These are phyloP conservation scores for Fusarium nisikadoi DNA, from an alignment of 2,329 filamentous ascomycete species.

Conservation along the genomic window DNA sequence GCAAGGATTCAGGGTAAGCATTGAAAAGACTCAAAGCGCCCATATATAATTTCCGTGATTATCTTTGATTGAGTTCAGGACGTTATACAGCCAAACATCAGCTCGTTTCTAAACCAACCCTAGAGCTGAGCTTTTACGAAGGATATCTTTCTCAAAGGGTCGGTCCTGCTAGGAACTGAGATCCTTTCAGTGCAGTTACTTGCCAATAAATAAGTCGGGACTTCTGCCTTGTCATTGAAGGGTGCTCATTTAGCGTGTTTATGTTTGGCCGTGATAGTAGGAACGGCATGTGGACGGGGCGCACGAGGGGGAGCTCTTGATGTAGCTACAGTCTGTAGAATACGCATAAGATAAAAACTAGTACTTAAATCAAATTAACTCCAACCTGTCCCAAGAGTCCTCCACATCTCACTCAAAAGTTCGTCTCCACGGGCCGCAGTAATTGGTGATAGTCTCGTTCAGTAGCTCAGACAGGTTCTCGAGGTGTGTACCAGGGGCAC, in stretches of 20 bases:
- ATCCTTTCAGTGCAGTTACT: neutral
- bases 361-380: neutral
- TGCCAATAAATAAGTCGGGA: neutral
- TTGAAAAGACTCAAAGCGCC: rapidly evolving
- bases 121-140: neutral
- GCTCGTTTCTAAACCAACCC: neutral
- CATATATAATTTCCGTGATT: neutral
- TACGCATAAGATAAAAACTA: neutral
- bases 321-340: neutral
- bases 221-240: neutral
- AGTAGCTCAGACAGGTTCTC: slow-evolving; percentile 74
- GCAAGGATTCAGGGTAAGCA: rapidly evolving
- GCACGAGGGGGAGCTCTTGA: neutral
- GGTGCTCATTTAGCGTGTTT: neutral
- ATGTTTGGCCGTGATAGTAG: neutral
- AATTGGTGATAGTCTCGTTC: slow-evolving; percentile 71
- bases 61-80: neutral
- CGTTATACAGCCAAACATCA: neutral
- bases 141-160: neutral
- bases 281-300: neutral
- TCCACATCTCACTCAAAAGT: slow-evolving; percentile 46
- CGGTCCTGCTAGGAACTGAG: neutral
- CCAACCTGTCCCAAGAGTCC: slow-evolving; percentile 7
- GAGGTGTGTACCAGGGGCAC: slow-evolving; percentile 85
- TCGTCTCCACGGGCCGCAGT: slow-evolving; percentile 67